These are phyloP conservation scores for Arctium minus DNA, from an alignment of 129 eudicot genomes.

Conservation along the genomic window DNA sequence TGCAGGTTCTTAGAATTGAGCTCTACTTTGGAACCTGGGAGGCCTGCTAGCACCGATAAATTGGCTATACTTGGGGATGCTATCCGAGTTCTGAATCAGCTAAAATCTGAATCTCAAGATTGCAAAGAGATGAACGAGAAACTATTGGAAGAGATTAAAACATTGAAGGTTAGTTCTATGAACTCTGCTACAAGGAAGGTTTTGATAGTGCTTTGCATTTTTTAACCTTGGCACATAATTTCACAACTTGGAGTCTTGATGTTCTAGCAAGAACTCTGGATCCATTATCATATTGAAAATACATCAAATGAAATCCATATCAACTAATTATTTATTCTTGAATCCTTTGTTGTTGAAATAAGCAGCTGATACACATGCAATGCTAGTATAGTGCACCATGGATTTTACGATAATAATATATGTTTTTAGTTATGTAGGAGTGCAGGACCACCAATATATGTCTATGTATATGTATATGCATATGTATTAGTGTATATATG, in stretches of 20 bases:
- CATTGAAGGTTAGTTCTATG: slow-evolving; percentile 55
- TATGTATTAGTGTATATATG: no score
- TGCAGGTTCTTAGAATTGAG: slow-evolving; percentile 75
- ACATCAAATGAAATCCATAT: not conserved
- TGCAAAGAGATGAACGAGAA: slow-evolving; percentile 57
- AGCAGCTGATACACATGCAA: not conserved
- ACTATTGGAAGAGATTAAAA: slow-evolving; percentile 76
- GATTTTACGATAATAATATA: not conserved
- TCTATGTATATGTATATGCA: no score
- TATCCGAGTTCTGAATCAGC: slow-evolving; percentile 73
- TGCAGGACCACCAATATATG: not conserved
- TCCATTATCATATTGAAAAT: not conserved
- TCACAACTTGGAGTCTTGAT: not conserved
- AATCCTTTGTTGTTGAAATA: not conserved
- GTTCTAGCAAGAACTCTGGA: not conserved
- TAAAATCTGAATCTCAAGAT: slow-evolving; percentile 62
- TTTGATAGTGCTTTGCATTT: not conserved
- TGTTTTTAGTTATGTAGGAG: not conserved
- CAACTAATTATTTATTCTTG: no score
- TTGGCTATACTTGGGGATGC: slow-evolving; percentile 78
- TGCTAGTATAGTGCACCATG: not conserved
- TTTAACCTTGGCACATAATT: not conserved
- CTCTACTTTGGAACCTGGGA: slow-evolving; percentile 75
- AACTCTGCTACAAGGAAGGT: not conserved
- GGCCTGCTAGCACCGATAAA: slow-evolving; percentile 76